Conservation (phyloP, 306 rosid genomes). For the Rosa rugosa region DNA sequence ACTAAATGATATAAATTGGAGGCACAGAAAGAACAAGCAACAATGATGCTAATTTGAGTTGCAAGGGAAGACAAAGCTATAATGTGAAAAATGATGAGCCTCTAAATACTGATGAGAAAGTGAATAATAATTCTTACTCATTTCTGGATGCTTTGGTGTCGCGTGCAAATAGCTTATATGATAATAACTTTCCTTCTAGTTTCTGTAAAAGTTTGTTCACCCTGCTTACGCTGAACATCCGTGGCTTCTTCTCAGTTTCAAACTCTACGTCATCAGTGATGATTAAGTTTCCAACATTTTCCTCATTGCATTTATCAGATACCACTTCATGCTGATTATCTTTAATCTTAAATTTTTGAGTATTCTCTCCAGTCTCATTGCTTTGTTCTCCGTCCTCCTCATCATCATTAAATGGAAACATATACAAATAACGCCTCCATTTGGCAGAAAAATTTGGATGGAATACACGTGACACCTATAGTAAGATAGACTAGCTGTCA, state of each 20-base stretch:
- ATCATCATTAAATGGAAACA: slow-evolving; percentile 61
- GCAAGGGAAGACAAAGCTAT: slow-evolving; percentile 1
- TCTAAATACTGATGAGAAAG: slow-evolving; percentile 15
- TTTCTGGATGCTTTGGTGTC: slow-evolving; percentile 97
- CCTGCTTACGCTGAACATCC: slow-evolving; percentile 55
- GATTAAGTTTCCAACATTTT: slow-evolving; percentile 19
- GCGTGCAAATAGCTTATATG: slow-evolving; percentile 95
- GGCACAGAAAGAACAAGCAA: neutral
- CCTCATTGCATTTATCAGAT: slow-evolving; percentile 15
- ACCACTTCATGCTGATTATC: slow-evolving; percentile 25
- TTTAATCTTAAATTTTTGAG: slow-evolving; percentile 25
- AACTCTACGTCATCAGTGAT: slow-evolving; percentile 25
- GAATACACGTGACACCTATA: slow-evolving; percentile 82
- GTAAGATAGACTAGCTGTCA: slow-evolving; percentile 20
- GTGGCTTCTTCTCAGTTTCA: slow-evolving; percentile 47
- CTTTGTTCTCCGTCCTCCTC: slow-evolving; percentile 40
- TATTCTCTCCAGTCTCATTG: slow-evolving; percentile 34
- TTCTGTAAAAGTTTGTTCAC: slow-evolving; percentile 65
- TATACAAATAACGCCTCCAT: slow-evolving; percentile 91
- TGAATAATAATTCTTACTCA: slow-evolving; percentile 55
- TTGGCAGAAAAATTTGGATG: slow-evolving; percentile 96
- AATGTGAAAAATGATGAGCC: neutral
- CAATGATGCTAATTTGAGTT: neutral
- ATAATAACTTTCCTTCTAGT: slow-evolving; percentile 80
- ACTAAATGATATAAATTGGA: neutral